phyloP scores from a whole-genome alignment of 352 stramenopile genomes.

The Lagenidium sp. region DNA sequence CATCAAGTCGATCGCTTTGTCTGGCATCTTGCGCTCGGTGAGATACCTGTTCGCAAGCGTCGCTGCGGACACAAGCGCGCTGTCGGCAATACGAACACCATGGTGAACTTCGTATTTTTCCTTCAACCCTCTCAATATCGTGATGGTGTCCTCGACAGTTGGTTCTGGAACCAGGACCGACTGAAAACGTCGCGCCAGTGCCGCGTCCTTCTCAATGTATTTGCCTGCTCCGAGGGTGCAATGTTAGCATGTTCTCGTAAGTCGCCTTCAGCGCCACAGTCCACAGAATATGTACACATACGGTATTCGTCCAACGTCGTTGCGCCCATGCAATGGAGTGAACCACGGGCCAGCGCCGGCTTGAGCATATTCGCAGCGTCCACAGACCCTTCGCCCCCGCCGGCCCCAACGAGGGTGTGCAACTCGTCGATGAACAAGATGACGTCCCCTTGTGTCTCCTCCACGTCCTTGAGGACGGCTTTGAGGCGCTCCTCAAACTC shows the following conservation, averaged over 20 bases:
- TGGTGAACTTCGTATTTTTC: conserved; percentile 97
- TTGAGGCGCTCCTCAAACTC: conserved; percentile 98
- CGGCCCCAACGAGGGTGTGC: conserved; percentile 90
- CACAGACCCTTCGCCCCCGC: conserved; percentile 82
- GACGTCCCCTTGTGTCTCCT: conserved; percentile 91
- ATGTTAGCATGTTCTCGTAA: background rate
- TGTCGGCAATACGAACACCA: conserved; percentile 93
- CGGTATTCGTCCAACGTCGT: conserved; percentile 95
- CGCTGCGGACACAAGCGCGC: conserved; percentile 89
- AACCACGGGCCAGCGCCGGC: conserved; percentile 87
- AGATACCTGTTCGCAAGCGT: conserved; percentile 90
- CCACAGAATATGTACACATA: conserved; percentile 6
- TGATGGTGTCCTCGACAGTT: conserved; percentile 93
- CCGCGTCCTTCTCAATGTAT: conserved; percentile 97
- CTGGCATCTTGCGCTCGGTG: conserved; percentile 91
- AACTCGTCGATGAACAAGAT: conserved; percentile 97
- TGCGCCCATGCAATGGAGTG: conserved; percentile 89
- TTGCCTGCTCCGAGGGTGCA: conserved; percentile 18
- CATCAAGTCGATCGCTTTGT: conserved; percentile 96
- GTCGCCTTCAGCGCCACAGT: background rate
- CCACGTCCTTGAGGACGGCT: conserved; percentile 92
- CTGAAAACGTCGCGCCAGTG: conserved; percentile 95
- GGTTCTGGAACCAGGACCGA: conserved; percentile 95
- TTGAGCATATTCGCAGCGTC: conserved; percentile 95
- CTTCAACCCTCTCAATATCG: conserved; percentile 94